These are phyloP conservation scores for Balakata baccata DNA, from an alignment of 345 rosid genomes.

Conservation along the genomic window DNA sequence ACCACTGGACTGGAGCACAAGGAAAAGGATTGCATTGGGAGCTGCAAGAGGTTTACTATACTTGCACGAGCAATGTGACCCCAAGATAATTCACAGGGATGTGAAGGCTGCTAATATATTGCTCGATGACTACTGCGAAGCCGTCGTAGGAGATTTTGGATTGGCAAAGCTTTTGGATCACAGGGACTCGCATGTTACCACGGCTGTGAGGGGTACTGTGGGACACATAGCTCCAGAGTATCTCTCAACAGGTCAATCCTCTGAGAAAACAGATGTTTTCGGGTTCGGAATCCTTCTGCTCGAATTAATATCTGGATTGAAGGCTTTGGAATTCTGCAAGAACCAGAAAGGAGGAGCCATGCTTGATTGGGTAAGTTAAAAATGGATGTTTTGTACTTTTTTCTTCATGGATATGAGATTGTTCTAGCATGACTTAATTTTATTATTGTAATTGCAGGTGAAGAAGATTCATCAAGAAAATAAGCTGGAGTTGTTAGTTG, in stretches of 20 bases:
- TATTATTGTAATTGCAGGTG: conserved; percentile 44
- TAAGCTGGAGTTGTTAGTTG: conserved; percentile 76
- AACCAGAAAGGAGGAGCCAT: conserved; percentile 89
- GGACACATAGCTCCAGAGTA: conserved; percentile 98
- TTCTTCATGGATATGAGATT: neutral
- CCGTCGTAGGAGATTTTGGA: conserved; percentile 93
- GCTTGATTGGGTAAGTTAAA: conserved; percentile 80
- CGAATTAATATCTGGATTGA: conserved; percentile 70
- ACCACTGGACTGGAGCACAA: conserved; percentile 78
- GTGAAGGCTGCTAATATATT: conserved; percentile 95
- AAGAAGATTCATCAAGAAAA: conserved; percentile 85
- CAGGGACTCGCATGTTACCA: conserved; percentile 80
- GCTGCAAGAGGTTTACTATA: conserved; percentile 89
- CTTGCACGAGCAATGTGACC: conserved; percentile 95
- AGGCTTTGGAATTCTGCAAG: conserved; percentile 85
- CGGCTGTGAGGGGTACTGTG: conserved; percentile 91
- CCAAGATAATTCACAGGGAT: conserved; percentile 95
- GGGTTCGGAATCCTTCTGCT: conserved; percentile 90
- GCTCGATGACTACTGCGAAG: conserved; percentile 79
- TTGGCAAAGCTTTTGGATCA: conserved; percentile 92
- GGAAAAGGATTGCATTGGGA: conserved; percentile 84
- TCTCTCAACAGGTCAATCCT: conserved; percentile 90
- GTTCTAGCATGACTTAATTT: neutral
- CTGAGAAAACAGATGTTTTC: conserved; percentile 94
- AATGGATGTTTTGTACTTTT: neutral